Evolutionary conservation across 345 rosid genomes (phyloP), one percentile per base, ranked within the genome.

Genomic region (Populus nigra): DNA sequence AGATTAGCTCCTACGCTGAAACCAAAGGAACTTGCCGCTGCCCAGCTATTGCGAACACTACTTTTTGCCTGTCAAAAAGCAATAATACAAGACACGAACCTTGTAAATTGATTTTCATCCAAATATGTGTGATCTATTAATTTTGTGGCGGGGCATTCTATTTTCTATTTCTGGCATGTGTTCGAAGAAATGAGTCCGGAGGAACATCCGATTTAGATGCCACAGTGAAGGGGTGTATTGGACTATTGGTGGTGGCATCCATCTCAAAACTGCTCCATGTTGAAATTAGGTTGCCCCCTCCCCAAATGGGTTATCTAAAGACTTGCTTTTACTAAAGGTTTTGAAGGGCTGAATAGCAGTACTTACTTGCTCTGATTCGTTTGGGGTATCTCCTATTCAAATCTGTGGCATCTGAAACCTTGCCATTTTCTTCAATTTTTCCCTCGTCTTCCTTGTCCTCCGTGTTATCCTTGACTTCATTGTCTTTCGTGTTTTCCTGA

Each of bases 281-380:
- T 47, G 17, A 47, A 47, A 12, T 47, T 47, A 1, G 50, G 50
- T 13, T 13, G 17, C 50, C 50, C 50, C 50, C 16, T 15, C 6
- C 50, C 50, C 50, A 4, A 47, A 47, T 47, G 50, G 50, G 17
- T 12, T 45, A 47, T 47, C 50, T 47, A 47, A 12, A 13, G 16
- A 13, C 50, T 47, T 47, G 29, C 12, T 61, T 61, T 25, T n/a
- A 61, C 29, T 2, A 11, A 4, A 69, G 41, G 11, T 8, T 38
- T 22, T 69, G 15, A 69, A 72, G 20, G 66, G 43, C 27, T 39
- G 15, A 12, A 53, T 18, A 62, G 50, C n/a, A 63, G 15, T 74
- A 11, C 68, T n/a, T 86, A 88, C 88, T 76, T 77, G 88, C 75
- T 77, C 84, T 69, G 39, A 27, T 75, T 63, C 83, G 79, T 79